Percentiles rank a stretch among this genome's conserved stretches.
phyloP scores from a whole-genome alignment of 2,329 filamentous ascomycete species.

The Podosphaera fusca region DNA sequence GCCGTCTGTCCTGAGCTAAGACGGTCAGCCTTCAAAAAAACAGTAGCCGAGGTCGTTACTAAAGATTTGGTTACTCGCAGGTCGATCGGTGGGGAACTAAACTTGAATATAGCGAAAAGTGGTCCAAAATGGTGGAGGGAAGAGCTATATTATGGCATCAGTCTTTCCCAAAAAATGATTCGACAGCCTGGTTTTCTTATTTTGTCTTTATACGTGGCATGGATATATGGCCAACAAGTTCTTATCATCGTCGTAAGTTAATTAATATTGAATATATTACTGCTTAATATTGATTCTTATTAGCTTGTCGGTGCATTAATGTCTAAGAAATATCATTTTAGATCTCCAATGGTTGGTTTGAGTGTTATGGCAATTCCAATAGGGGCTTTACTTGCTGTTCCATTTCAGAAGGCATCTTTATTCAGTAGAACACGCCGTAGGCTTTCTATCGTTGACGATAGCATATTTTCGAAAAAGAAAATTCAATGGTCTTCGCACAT shows the following conservation, averaged over 20 bases:
- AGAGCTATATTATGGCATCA: slow-evolving; percentile 47
- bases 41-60: slow-evolving; percentile 38
- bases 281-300: slow-evolving; percentile 2
- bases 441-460: slow-evolving; percentile 37
- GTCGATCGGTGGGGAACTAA: slow-evolving; percentile 50
- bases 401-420: slow-evolving; percentile 47
- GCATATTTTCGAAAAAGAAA: slow-evolving; percentile 35
- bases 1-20: slow-evolving; percentile 50
- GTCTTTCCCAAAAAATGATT: slow-evolving; percentile 46
- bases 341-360: slow-evolving; percentile 40
- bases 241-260: slow-evolving; percentile 40
- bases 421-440: slow-evolving; percentile 41
- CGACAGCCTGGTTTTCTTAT: slow-evolving; percentile 51
- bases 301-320: slow-evolving; percentile 45
- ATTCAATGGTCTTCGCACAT: slow-evolving; percentile 52
- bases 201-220: slow-evolving; percentile 47
- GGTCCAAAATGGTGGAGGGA: slow-evolving; percentile 58
- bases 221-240: slow-evolving; percentile 59
- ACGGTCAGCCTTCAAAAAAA: slow-evolving; percentile 42
- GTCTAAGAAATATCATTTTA: slow-evolving; percentile 42
- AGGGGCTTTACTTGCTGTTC: slow-evolving; percentile 45
- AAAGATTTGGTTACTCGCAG: slow-evolving; percentile 29
- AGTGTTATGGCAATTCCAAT: slow-evolving; percentile 42
- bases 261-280: slow-evolving; percentile 1
- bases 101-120: slow-evolving; percentile 48